Base-by-base conservation (phyloP, 2,329 filamentous ascomycete species). In the Berkeleyomyces rouxiae region DNA sequence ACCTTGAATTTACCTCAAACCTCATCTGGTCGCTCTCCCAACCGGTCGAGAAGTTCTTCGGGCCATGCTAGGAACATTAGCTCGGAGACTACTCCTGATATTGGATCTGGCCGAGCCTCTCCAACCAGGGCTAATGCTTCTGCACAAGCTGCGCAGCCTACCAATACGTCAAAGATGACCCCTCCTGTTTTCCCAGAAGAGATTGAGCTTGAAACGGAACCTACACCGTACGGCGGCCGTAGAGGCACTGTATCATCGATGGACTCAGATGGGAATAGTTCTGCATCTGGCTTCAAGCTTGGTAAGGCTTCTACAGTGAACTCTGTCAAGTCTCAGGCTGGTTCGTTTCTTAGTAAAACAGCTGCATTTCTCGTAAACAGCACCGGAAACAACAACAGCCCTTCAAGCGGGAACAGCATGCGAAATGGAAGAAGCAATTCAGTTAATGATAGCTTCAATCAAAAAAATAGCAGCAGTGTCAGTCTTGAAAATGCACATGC, bases 401-500 rank as follows among this genome's bases (percentile, higher is more conserved):
- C 60, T 16, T 31, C 33, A 55, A 37, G 36, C 16, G 51, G 51
- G n/a, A 53, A 53, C 10, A 61, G 42, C n/a, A 37, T 61, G 33
- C 51, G 51, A 9, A 55, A 16, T 11, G 39, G 51, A 7, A 31
- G 51, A 13, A 55, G 51, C 36, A 55, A 55, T 31, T 55, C 51
- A 36, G 33, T 36, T 7, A 31, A 55, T 55, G 33, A 51, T 11
- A 42, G 7, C 16, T 43, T 37, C 37, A 59, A 31, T 39, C 36
- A 36, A 53, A 62, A 62, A 37, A 59, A 49, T 40, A 49, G 53
- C 39, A 68, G 69, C 16, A 67, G 70, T 31, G 68, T 71, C 6
- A 55, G 51, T 11, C 51, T 55, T 7, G 51, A 55, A 55, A 55
- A 16, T 13, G 39, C 33, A 7, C 37, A 36, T 13, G 37, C 44